phyloP scores from a whole-genome alignment of 2,329 filamentous ascomycete species.

The Colletotrichum eremochloae region DNA sequence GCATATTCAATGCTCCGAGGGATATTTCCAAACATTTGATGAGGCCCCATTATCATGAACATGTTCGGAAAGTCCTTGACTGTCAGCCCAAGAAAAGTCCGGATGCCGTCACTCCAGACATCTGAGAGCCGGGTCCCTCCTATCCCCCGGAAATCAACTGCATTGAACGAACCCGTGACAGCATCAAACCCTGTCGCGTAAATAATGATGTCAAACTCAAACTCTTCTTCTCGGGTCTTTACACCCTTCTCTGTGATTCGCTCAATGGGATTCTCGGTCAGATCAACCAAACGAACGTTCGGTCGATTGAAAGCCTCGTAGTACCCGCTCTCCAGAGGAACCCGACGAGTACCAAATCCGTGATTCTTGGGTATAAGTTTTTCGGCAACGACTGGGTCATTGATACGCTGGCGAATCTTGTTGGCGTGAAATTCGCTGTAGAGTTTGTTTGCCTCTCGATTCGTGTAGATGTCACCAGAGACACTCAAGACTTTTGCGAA shows the following conservation, averaged over 20 bases:
- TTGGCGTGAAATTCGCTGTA: slow-evolving; percentile 49
- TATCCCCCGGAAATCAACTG: slow-evolving; percentile 53
- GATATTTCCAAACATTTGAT: slow-evolving; percentile 60
- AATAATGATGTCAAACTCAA: slow-evolving; percentile 54
- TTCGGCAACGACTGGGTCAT: slow-evolving; percentile 53
- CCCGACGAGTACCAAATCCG: slow-evolving; percentile 47
- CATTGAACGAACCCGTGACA: slow-evolving; percentile 47
- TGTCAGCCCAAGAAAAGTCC: slow-evolving; percentile 58
- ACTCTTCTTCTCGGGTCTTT: slow-evolving; percentile 48
- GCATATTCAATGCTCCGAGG: slow-evolving; percentile 58
- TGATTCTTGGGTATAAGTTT: slow-evolving; percentile 52
- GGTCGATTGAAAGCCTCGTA: slow-evolving; percentile 63
- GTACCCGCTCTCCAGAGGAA: slow-evolving; percentile 61
- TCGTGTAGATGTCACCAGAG: slow-evolving; percentile 47
- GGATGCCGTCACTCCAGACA: slow-evolving; percentile 52
- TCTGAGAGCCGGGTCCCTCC: slow-evolving; percentile 46
- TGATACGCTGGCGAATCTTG: slow-evolving; percentile 53
- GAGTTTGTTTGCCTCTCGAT: slow-evolving; percentile 48
- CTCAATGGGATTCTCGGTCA: slow-evolving; percentile 57
- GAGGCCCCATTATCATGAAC: slow-evolving; percentile 60
- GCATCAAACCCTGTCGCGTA: slow-evolving; percentile 59
- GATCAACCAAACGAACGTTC: slow-evolving; percentile 61
- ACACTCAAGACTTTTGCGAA: slow-evolving; percentile 51
- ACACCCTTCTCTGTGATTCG: slow-evolving; percentile 54
- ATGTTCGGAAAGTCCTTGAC: slow-evolving; percentile 62